Evolutionary conservation across 352 stramenopile genomes (phyloP).

Genomic region (Phytophthora fragariae): DNA sequence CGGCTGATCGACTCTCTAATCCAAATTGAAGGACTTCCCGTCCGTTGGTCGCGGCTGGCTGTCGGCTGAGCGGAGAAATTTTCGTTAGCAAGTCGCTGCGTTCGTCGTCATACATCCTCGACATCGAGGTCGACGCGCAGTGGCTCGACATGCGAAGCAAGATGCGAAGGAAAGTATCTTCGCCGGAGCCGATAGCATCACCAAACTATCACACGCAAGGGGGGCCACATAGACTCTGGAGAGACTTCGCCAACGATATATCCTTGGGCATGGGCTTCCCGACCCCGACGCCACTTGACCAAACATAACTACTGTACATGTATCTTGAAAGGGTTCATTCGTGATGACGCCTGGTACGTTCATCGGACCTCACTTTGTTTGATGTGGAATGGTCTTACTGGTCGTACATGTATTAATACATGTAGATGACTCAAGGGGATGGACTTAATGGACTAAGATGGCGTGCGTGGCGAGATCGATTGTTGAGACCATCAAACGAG

Average conservation of each 20-base stretch:
- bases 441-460: constrained; percentile 20
- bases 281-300: no score
- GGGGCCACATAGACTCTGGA: no score
- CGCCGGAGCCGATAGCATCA: no score
- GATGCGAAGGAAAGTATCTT: no score
- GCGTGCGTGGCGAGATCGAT: constrained; percentile 20
- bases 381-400: neutral
- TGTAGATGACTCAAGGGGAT: constrained; percentile 12
- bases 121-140: neutral
- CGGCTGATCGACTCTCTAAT: constrained; percentile 15
- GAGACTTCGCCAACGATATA: no score
- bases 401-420: no score
- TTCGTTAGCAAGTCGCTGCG: constrained; percentile 12
- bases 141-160: neutral
- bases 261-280: no score
- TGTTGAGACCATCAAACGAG: constrained; percentile 12
- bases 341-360: no score
- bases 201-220: no score
- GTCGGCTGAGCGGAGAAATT: constrained; percentile 20
- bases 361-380: neutral
- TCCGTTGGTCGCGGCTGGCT: constrained; percentile 1
- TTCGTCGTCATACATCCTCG: neutral
- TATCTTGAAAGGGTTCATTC: no score
- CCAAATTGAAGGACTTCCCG: neutral
- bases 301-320: no score